Evolutionary conservation across 1,284 basidiomycete genomes (phyloP).

Genomic region (Puccinia triticina): DNA sequence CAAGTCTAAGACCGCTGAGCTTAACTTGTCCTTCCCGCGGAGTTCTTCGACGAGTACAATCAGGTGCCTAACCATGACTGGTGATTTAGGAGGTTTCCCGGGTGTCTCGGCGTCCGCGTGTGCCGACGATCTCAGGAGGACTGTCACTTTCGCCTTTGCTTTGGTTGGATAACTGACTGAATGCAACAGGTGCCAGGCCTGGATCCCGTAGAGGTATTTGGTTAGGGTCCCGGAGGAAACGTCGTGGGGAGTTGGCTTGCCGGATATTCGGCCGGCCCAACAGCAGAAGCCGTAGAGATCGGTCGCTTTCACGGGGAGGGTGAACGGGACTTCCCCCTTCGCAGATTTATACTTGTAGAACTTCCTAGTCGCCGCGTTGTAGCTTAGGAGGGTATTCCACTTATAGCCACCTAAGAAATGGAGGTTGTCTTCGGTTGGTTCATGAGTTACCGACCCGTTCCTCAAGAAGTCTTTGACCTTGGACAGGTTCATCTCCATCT

Average conservation of each 20-base stretch:
- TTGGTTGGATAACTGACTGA: no score
- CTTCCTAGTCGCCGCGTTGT: conserved; percentile 7
- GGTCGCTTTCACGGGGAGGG: background rate
- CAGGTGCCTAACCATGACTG: no score
- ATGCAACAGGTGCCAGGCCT: background rate
- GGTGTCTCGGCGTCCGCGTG: background rate
- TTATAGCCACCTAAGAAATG: background rate
- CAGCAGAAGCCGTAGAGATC: conserved; percentile 22
- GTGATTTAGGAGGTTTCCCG: background rate
- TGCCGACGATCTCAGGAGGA: background rate
- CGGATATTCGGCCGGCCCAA: background rate
- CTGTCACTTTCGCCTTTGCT: no score
- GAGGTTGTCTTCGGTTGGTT: no score
- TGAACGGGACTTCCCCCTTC: background rate
- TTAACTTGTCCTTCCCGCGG: no score
- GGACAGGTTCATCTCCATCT: no score
- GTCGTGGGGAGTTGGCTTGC: background rate
- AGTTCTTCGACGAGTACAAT: no score
- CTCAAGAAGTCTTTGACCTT: no score
- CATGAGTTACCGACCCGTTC: no score
- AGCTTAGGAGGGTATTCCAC: background rate
- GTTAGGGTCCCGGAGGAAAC: background rate
- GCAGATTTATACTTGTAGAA: background rate
- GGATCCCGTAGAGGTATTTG: no score
- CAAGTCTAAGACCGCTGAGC: background rate